These are phyloP conservation scores for Betula pendula DNA, from an alignment of 306 rosid genomes.

Conservation along the genomic window DNA sequence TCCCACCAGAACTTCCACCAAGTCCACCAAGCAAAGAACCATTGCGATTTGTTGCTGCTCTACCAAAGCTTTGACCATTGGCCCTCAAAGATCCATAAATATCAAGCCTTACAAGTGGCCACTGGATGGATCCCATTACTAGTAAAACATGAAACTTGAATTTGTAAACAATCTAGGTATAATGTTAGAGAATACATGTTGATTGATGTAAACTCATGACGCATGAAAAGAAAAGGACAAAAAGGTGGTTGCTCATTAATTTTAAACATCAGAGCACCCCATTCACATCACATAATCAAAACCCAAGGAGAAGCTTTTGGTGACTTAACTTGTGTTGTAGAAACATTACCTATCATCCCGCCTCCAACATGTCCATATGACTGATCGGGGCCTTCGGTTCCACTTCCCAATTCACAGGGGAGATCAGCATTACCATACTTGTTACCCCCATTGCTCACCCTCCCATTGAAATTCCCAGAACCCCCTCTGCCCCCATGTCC, in stretches of 20 bases:
- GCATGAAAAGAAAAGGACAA: not conserved
- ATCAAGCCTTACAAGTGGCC: slow-evolving; percentile 84
- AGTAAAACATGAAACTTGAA: slow-evolving; percentile 36
- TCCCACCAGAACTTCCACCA: slow-evolving; percentile 99
- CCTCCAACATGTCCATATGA: slow-evolving; percentile 81
- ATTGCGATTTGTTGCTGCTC: slow-evolving; percentile 46
- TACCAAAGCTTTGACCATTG: slow-evolving; percentile 83
- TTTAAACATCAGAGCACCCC: slow-evolving; percentile 3
- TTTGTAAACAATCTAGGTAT: slow-evolving; percentile 10
- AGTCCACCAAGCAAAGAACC: slow-evolving; percentile 79
- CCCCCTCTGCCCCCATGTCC: slow-evolving; percentile 99
- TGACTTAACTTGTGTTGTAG: slow-evolving; percentile 10
- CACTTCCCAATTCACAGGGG: slow-evolving; percentile 98
- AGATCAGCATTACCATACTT: slow-evolving; percentile 89
- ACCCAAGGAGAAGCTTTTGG: slow-evolving; percentile 16
- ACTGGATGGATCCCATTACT: slow-evolving; percentile 95
- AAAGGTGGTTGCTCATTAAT: not conserved
- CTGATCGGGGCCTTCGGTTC: slow-evolving; percentile 77
- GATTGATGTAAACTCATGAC: slow-evolving; percentile 17
- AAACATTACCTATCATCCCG: slow-evolving; percentile 85
- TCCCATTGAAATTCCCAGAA: slow-evolving; percentile 84
- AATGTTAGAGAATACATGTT: slow-evolving; percentile 20
- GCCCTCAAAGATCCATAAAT: slow-evolving; percentile 81
- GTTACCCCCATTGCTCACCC: slow-evolving; percentile 74
- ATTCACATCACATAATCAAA: slow-evolving; percentile 25